Base-by-base conservation (phyloP, 495 filamentous ascomycete genomes). In the Collariella sp. region DNA sequence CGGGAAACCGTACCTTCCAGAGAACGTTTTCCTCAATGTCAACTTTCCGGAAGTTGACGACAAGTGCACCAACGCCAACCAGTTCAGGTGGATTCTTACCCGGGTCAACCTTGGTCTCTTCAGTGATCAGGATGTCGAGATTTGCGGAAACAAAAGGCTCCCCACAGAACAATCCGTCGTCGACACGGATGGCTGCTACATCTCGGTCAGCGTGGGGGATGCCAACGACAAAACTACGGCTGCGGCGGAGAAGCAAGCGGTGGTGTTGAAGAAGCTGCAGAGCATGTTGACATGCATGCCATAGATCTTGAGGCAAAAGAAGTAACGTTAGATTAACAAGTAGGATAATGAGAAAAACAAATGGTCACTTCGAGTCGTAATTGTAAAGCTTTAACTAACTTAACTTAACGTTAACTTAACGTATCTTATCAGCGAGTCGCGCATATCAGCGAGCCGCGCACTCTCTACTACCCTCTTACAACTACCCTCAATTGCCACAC, bases 11-110 rank as follows among this genome's bases (percentile, higher is more conserved):
- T 85, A 83, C 50, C 70, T 86, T 1, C 82, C 83, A 0, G 52
- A 66, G 0, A 69, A 76, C 42, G 70, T 78, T 12, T 87, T 75
- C 74, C 72, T 87, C 43, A 86, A 86, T 54, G 81, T 86, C 48
- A 86, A 87, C 64, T 86, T 81, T 61, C 77, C 78, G 2, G 65
- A 67, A 11, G 75, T 81, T 12, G 67, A 60, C 2, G 70, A 66
- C 3, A 63, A 65, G 36, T 85, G 83, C 62, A 68, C 62, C 2
- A 64, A 60, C 5, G 60, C 72, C 0, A 61, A 66, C 5, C 69
- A 82, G 41, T 83, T 83, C 67, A 74, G 74, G 46, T 87, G 81
- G 59, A 76, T 86, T 2, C 60, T 86, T 22, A 80, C 74, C 42
- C 70, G 83, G 15, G 82, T 86, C 58, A 74, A 80, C 52, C 54